These are phyloP conservation scores for Dictyostelium capitatum DNA, from an alignment of 78 protist genomes.

Conservation along the genomic window DNA sequence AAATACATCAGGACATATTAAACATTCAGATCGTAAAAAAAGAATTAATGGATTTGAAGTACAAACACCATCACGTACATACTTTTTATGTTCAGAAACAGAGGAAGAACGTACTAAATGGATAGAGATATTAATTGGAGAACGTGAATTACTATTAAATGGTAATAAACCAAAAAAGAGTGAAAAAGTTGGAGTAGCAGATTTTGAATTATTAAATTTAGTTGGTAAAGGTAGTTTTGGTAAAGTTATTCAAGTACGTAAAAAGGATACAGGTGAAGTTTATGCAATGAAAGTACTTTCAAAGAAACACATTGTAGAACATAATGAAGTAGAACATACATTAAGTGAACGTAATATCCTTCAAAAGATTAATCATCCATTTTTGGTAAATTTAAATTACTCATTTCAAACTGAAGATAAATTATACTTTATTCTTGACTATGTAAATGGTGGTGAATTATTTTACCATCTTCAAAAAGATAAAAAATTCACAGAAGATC, in stretches of 20 bases:
- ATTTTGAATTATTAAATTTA: conserved; percentile 90
- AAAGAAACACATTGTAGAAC: conserved; percentile 87
- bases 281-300: conserved; percentile 91
- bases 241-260: conserved; percentile 93
- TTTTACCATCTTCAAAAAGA: conserved; percentile 92
- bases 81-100: conserved; percentile 74
- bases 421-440: conserved; percentile 95
- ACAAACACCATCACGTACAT: conserved; percentile 83
- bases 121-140: conserved; percentile 77
- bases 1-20: conserved; percentile 79
- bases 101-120: conserved; percentile 73
- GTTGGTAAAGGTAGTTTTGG: conserved; percentile 96
- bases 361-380: conserved; percentile 87
- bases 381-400: conserved; percentile 92
- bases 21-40: conserved; percentile 47
- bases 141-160: conserved; percentile 32
- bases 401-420: conserved; percentile 95
- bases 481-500: conserved; percentile 87
- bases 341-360: conserved; percentile 90
- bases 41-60: conserved; percentile 77
- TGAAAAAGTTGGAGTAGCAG: conserved; percentile 85
- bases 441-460: conserved; percentile 95
- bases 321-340: conserved; percentile 96
- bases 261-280: conserved; percentile 84
- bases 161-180: conserved; percentile 35